Base-by-base conservation (phyloP, 805 yeast species). In the Allodekkera sacchari region DNA sequence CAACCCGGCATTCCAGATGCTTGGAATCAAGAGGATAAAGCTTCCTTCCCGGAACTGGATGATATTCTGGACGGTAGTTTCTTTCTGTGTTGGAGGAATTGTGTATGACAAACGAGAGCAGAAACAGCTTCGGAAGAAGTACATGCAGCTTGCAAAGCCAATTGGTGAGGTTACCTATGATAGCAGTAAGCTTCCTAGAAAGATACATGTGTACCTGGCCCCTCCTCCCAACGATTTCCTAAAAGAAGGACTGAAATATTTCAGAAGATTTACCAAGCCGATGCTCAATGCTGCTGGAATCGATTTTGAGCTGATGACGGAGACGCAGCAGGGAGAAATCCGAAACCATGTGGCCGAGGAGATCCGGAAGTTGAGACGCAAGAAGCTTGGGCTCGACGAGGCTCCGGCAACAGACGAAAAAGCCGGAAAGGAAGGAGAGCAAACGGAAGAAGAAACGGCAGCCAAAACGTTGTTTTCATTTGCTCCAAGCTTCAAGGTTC, bases 161-260 rank as follows among this genome's bases (percentile, higher is more conserved):
- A 52, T 70, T 27, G 73, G 89, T 10, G 51, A 69, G 17, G 63
- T 53, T 31, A 33, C 53, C 18, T 45, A 77, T 26, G 50, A 53
- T 3, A 55, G 75, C 2, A 59, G 71, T 35, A 64, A 67, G 33
- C 46, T 69, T 14, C 84, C 95, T 2, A 68, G 98, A 37, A 83
- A 78, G 44, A 61, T 92, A 28, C 74, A 83, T 2, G 76, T 92
- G 2, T 88, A 78, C 52, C 70, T 88, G 35, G 94, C 95, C 0
- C 98, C 98, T n/a, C 96, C 97, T 7, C 97, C 98, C 14, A 83
- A 83, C 47, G 96, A 89, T 52, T 83, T 74, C 44, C 58, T 89
- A 30, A 92, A 78, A 25, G 79, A 76, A 35, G 74, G 89, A 8
- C 50, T 82, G 55, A 71, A 68, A 38, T 70, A 83, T 33, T 84